Base-by-base conservation (phyloP, 2,329 filamentous ascomycete genomes). In the Bertia moriformis region DNA sequence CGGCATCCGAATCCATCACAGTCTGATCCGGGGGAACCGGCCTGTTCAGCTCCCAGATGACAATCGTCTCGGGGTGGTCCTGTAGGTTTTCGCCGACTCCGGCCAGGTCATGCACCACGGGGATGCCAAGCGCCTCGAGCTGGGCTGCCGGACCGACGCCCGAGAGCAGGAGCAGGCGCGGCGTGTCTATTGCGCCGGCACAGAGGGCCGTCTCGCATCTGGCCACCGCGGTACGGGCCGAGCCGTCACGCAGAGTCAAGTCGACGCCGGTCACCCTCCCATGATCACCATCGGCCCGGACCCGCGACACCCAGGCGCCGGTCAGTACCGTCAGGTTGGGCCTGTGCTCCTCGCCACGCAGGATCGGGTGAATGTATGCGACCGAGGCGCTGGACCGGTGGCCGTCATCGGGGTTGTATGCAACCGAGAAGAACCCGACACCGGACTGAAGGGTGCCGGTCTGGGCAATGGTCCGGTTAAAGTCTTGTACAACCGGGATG, bases 331-430 rank as follows among this genome's bases (percentile, higher is more conserved):
- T 91, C 55, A 94, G 60, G 62, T 94, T 94, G 13, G 83, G 76
- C 41, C 84, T 70, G 56, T 78, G 74, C 67, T 93, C 85, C 38
- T 87, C 79, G 32, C 84, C 85, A 29, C 81, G 75, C 39, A 93
- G 71, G 51, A 93, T 87, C 24, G 87, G 87, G 61, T 94, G 87
- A 52, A 94, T 88, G 62, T 94, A 94, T n/a, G 87, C 87, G 17
- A 93, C 86, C 42, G 81, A 87, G 43, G 87, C 86, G 54, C 82
- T 88, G 63, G 82, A 89, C 45, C 87, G 77, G 49, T 74, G 73
- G 52, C 86, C 84, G 51, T 86, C 79, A 51, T 93, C 86, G 2
- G 87, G 87, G 63, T 93, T 93, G 65, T 93, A 93, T 27, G 83
- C 79, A 48, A 93, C 78, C 46, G 81, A 87, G 68, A 93, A 89